These are phyloP conservation scores for Tanacetum coccineum DNA, from an alignment of 129 eudicot genomes.

Conservation along the genomic window DNA sequence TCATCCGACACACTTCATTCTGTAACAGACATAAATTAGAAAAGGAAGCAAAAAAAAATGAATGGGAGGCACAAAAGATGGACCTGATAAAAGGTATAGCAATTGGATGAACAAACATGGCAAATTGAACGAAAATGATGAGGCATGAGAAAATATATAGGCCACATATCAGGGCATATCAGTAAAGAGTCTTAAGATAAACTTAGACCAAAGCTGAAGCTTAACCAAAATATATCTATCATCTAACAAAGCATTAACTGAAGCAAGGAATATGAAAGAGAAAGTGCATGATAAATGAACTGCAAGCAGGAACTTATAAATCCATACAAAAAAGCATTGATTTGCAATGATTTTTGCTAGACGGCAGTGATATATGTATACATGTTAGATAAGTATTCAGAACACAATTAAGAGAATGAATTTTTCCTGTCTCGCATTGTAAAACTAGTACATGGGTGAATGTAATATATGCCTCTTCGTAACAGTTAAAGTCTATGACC, in stretches of 20 bases:
- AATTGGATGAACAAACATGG: too few species aligned
- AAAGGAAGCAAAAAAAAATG: neutral
- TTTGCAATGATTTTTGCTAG: neutral
- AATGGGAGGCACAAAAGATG: too few species aligned
- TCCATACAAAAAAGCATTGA: slow-evolving; percentile 9
- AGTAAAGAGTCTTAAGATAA: too few species aligned
- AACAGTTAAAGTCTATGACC: neutral
- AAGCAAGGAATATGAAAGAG: slow-evolving; percentile 7
- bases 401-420: neutral
- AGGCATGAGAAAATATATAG: too few species aligned
- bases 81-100: too few species aligned
- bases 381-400: neutral
- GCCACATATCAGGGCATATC: too few species aligned
- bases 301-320: slow-evolving; percentile 12
- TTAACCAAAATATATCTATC: too few species aligned
- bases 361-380: slow-evolving; percentile 9
- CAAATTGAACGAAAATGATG: too few species aligned
- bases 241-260: neutral
- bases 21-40: slow-evolving; percentile 32
- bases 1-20: slow-evolving; percentile 96
- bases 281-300: neutral
- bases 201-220: too few species aligned
- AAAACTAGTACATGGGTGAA: too few species aligned
- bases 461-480: neutral
- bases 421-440: neutral